A percentile compares a stretch with the other conserved stretches of the same genome.
Conservation (phyloP, 2,329 filamentous ascomycete genomes). For the Trichoderma atrobrunneum region DNA sequence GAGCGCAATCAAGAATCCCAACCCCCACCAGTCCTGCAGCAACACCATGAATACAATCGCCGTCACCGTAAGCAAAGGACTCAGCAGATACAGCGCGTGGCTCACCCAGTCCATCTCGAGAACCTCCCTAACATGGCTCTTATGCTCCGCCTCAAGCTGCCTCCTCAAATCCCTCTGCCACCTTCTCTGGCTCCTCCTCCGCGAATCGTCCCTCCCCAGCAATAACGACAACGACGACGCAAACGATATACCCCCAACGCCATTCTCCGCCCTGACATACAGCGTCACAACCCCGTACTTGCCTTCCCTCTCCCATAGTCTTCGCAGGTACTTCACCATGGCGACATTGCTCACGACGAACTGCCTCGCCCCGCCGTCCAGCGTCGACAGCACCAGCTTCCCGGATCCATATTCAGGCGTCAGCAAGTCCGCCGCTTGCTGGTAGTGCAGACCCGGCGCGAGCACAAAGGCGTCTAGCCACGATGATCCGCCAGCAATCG, state of each 20-base stretch:
- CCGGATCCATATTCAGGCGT: constrained; percentile 34
- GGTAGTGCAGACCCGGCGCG: constrained; percentile 59
- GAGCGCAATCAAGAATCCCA: constrained; percentile 46
- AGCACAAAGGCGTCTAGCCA: constrained; percentile 57
- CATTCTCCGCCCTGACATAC: constrained; percentile 28
- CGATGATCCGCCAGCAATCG: constrained; percentile 53
- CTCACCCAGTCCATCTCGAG: constrained; percentile 45
- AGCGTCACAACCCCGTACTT: constrained; percentile 28
- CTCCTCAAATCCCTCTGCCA: background rate
- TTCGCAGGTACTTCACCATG: constrained; percentile 46
- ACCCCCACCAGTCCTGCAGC: constrained; percentile 51
- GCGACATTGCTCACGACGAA: constrained; percentile 49
- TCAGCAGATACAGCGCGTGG: constrained; percentile 47
- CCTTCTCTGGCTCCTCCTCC: background rate
- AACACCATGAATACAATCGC: constrained; percentile 46
- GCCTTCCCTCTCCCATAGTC: constrained; percentile 27
- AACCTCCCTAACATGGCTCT: background rate
- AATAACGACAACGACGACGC: background rate
- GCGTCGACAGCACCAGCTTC: constrained; percentile 27
- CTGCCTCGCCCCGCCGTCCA: constrained; percentile 27
- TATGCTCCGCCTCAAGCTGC: constrained; percentile 13
- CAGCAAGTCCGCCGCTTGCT: constrained; percentile 54
- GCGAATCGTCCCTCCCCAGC: background rate
- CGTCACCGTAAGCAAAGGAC: constrained; percentile 45
- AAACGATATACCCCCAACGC: constrained; percentile 12